A percentile compares a stretch with the other conserved stretches of the same genome.
Conservation (phyloP, 495 filamentous ascomycete genomes). For the Neurospora hispaniola region DNA sequence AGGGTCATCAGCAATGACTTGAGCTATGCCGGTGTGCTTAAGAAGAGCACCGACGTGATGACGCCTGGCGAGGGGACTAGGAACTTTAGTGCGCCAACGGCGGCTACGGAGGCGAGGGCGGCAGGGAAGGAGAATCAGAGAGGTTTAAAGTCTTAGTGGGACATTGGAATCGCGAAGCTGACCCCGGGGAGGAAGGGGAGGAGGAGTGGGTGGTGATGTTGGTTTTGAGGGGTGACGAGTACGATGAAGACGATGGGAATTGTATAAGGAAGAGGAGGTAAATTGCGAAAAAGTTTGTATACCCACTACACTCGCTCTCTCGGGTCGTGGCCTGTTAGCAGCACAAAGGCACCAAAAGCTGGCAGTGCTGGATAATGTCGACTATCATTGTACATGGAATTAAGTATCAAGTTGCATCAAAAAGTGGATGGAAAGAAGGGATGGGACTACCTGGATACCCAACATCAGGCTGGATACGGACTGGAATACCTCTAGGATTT, state of each 20-base stretch:
- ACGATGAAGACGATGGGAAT: background rate
- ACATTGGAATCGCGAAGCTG: background rate
- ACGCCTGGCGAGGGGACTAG: background rate
- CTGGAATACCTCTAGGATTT: background rate
- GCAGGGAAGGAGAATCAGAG: background rate
- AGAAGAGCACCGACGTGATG: background rate
- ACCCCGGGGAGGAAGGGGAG: background rate
- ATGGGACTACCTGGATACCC: background rate
- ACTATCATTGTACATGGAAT: background rate
- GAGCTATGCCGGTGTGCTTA: background rate
- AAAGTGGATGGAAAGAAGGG: background rate
- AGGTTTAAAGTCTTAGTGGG: background rate
- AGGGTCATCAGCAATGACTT: background rate
- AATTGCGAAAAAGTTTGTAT: background rate
- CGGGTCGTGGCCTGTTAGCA: no score
- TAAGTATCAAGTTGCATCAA: background rate
- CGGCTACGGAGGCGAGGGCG: background rate
- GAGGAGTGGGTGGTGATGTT: background rate
- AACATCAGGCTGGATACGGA: background rate
- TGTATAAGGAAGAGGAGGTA: background rate
- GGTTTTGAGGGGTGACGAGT: background rate
- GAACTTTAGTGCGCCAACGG: background rate
- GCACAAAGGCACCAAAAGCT: no score
- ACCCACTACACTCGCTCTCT: background rate
- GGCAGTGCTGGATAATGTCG: background rate